phyloP scores from a whole-genome alignment of 257 asterid genomes.

The Jasminum sambac region DNA sequence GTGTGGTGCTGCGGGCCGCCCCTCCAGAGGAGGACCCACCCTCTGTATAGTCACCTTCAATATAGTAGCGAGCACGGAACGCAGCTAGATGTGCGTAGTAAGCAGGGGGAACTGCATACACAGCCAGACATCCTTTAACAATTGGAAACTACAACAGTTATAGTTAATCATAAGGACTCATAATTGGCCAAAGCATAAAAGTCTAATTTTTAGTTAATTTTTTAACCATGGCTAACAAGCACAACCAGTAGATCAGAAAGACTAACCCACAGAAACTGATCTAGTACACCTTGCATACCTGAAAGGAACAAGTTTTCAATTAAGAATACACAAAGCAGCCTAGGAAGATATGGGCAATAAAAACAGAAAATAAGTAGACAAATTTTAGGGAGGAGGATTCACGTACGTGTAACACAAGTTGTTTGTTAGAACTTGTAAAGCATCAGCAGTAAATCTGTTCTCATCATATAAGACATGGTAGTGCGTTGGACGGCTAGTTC shows the following conservation, averaged over 20 bases:
- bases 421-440: conserved; percentile 63
- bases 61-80: conserved; percentile 68
- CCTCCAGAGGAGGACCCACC: conserved; percentile 42
- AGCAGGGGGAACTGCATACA: conserved; percentile 73
- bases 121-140: background rate
- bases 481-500: conserved; percentile 84
- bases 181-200: background rate
- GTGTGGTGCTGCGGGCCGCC: conserved; percentile 30
- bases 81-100: conserved; percentile 88
- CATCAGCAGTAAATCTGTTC: conserved; percentile 69
- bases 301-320: conserved; percentile 4
- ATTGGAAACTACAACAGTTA: background rate
- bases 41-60: conserved; percentile 46
- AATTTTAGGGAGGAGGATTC: background rate
- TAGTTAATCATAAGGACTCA: background rate
- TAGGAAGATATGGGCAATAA: background rate
- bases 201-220: background rate
- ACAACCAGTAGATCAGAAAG: background rate
- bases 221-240: background rate
- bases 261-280: conserved; percentile 71
- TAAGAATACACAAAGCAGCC: background rate
- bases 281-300: conserved; percentile 82
- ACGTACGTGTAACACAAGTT: conserved; percentile 88
- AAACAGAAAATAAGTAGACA: background rate
- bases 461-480: conserved; percentile 83